Conservation (phyloP, 2,329 filamentous ascomycete species). For the Diaporthe sp. region DNA sequence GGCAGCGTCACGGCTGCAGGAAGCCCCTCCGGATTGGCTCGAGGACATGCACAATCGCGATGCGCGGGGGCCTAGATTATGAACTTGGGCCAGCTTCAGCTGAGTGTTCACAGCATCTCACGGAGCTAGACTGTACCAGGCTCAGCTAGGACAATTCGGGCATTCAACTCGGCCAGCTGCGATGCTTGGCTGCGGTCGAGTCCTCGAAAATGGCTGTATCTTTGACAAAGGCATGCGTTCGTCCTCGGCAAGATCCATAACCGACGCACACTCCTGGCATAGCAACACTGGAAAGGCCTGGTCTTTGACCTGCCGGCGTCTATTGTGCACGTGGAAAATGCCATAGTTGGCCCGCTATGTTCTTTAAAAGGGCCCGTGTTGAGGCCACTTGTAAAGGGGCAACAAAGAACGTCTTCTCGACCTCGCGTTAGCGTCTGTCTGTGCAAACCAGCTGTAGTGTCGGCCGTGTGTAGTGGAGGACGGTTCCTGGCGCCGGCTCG, state of each 20-base stretch:
- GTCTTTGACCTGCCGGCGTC: background rate
- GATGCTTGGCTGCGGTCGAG: background rate
- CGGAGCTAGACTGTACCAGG: background rate
- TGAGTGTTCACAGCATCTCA: background rate
- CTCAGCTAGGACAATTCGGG: constrained; percentile 3
- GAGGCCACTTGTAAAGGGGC: background rate
- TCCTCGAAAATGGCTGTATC: background rate
- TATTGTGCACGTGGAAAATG: background rate
- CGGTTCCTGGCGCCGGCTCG: constrained; percentile 26
- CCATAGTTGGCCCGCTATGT: background rate
- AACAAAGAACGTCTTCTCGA: constrained; percentile 16
- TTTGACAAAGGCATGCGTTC: constrained; percentile 23
- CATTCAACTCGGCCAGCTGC: background rate
- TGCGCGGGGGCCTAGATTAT: constrained; percentile 26
- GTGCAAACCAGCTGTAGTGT: constrained; percentile 18
- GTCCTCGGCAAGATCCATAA: constrained; percentile 1
- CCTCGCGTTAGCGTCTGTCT: background rate
- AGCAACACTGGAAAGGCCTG: background rate
- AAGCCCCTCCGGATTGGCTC: background rate
- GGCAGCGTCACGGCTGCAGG: background rate
- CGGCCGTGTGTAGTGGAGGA: background rate
- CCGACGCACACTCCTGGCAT: background rate
- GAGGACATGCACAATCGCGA: background rate
- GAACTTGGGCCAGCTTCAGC: constrained; percentile 8
- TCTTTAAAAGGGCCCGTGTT: background rate